Evolutionary conservation across 176 grass and related monocot genomes (phyloP), one percentile per base, ranked within the genome.

Genomic region (Oropetium thomaeum): DNA sequence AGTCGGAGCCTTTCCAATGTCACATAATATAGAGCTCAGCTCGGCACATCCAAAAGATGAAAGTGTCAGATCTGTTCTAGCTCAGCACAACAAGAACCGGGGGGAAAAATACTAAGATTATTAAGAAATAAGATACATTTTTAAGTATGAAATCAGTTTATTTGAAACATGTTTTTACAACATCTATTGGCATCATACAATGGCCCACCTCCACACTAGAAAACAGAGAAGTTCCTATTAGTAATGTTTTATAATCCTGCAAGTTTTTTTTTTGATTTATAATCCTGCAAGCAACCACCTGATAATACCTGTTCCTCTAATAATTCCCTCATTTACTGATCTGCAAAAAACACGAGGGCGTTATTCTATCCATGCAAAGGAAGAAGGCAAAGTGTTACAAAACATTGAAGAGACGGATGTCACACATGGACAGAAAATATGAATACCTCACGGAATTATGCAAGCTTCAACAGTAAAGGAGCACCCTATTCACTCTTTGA

Each of bases 131-230:
- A 60, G 28, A 17, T 60, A 31, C 28, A 30, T 34, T 55, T 38
- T 22, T 10, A 33, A 75, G 84, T 69, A 75, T 13, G 3, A 57
- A 61, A 62, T 8, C 55, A 30, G 64, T 43, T 60, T 55, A 55
- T 57, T 64, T 70, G 63, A 20, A 81, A 71, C 78, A 44, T 76
- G n/a, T 75, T 69, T 54, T 65, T 86, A 76, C 65, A 86, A 45
- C 57, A 70, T 22, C 54, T 71, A 63, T 78, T 64, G 20, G 73
- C 43, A 55, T 32, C 22, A 62, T 77, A 77, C 35, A 62, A 40
- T 41, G 25, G 51, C 70, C 39, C 51, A 78, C 59, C 62, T 81
- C 23, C 9, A 25, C 33, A 65, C 32, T 20, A 8, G 58, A 71
- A 43, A 69, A 61, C 20, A 59, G 17, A 59, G 17, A 77, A 44